phyloP scores from a whole-genome alignment of 257 asterid species.

The Rubia yunnanensis region DNA sequence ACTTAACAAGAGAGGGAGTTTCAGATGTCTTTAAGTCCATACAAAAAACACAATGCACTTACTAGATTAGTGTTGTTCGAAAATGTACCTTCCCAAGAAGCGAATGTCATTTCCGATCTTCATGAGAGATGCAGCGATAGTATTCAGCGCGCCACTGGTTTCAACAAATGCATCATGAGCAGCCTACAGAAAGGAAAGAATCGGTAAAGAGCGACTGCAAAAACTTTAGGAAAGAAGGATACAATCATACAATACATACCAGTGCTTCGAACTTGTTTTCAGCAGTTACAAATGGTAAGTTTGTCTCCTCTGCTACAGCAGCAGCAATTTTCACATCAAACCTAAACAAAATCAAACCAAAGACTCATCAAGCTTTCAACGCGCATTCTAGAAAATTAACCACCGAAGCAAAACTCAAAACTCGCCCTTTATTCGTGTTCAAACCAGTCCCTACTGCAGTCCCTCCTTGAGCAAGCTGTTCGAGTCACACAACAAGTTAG shows the following conservation, averaged over 20 bases:
- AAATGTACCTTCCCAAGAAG: slow-evolving; percentile 80
- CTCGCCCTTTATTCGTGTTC: slow-evolving; percentile 92
- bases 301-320: slow-evolving; percentile 93
- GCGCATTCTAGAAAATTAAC: background rate
- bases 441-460: slow-evolving; percentile 99
- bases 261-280: slow-evolving; percentile 98
- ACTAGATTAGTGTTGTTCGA: background rate
- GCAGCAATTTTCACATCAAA: slow-evolving; percentile 91
- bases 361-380: background rate
- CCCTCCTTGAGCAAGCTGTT: slow-evolving; percentile 99
- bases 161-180: slow-evolving; percentile 98
- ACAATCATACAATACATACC: slow-evolving; percentile 30
- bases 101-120: slow-evolving; percentile 96
- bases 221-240: slow-evolving; percentile 23
- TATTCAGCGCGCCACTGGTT: slow-evolving; percentile 88
- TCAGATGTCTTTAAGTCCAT: slow-evolving; percentile 1
- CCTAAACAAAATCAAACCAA: slow-evolving; percentile 31
- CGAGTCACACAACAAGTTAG: slow-evolving; percentile 17
- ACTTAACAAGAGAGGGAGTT: slow-evolving; percentile 34
- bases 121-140: slow-evolving; percentile 82
- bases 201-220: too few relatives aligned
- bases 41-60: slow-evolving; percentile 7
- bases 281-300: slow-evolving; percentile 93
- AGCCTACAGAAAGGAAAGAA: slow-evolving; percentile 45
- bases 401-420: background rate